Evolutionary conservation across 495 filamentous ascomycete genomes (phyloP).

Genomic region (Penicillium coprophilum): DNA sequence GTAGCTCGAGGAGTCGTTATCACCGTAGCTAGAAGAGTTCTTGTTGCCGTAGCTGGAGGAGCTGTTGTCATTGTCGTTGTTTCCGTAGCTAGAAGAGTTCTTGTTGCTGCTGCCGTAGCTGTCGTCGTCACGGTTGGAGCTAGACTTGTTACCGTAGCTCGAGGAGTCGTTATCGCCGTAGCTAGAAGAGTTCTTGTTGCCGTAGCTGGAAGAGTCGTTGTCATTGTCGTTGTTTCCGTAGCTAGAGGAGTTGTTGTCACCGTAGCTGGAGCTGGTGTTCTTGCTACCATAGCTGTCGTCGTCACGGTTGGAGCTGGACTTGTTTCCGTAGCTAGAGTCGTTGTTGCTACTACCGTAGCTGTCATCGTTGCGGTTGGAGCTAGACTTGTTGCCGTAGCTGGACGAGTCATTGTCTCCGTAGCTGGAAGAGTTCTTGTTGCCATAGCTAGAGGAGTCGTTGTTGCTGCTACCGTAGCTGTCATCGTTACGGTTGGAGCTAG

Average conservation of each 20-base stretch:
- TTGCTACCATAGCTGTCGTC: neutral
- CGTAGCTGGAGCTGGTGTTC: neutral
- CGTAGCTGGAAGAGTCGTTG: neutral
- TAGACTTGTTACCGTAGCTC: slow-evolving; percentile 2
- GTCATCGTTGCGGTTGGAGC: neutral
- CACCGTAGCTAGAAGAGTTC: neutral
- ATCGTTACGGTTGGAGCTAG: neutral
- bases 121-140: neutral
- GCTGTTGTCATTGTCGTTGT: neutral
- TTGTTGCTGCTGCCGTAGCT: neutral
- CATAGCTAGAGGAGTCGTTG: neutral
- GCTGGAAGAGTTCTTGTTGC: neutral
- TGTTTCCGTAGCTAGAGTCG: neutral
- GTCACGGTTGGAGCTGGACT: neutral
- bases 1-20: neutral
- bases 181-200: neutral
- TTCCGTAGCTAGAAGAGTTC: neutral
- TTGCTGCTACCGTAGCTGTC: slow-evolving; percentile 6
- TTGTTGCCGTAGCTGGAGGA: neutral
- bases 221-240: too few species aligned
- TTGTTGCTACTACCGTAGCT: slow-evolving; percentile 7
- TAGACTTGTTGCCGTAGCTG: slow-evolving; percentile 5
- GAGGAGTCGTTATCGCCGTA: neutral
- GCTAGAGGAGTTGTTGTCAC: neutral
- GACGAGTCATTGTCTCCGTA: neutral